A percentile compares a stretch with the other conserved stretches of the same genome.
Conservation (phyloP, 371 early-diverging fungal genomes). For the Dipsacomyces acuminosporus region DNA sequence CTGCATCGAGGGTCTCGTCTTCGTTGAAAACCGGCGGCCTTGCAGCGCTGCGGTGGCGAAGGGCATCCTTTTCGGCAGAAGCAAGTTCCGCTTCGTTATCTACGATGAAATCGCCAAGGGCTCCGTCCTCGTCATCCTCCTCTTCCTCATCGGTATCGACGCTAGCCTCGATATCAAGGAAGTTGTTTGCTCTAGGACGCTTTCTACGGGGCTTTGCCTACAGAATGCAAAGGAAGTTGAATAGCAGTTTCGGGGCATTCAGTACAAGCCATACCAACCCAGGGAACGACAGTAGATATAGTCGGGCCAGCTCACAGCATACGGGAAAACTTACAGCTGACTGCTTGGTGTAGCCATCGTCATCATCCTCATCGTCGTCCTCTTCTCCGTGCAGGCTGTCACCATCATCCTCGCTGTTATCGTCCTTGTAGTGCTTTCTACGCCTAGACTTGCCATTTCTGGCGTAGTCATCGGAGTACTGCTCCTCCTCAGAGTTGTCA, state of each 20-base stretch:
- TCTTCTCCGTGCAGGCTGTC: conserved; percentile 15
- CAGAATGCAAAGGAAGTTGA: not conserved
- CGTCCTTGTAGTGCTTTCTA: conserved; percentile 17
- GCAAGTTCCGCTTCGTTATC: conserved; percentile 64
- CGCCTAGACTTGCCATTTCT: conserved; percentile 5
- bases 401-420: conserved; percentile 42
- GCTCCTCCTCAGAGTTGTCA: conserved; percentile 25
- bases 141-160: conserved; percentile 75
- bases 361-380: conserved; percentile 47
- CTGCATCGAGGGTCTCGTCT: conserved; percentile 72
- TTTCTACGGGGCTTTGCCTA: conserved; percentile 48
- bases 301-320: not conserved
- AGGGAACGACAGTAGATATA: not conserved
- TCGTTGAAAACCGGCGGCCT: conserved; percentile 63
- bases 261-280: not conserved
- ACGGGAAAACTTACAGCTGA: conserved; percentile 5
- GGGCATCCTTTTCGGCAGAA: conserved; percentile 51
- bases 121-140: conserved; percentile 72
- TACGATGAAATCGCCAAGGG: conserved; percentile 70
- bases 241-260: not conserved
- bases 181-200: conserved; percentile 49
- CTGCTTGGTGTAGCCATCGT: conserved; percentile 16
- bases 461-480: conserved; percentile 13
- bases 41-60: conserved; percentile 49
- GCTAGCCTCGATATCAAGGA: conserved; percentile 62